Conservation (phyloP, 1,284 basidiomycete genomes). For the Apiotrichum domesticum region DNA sequence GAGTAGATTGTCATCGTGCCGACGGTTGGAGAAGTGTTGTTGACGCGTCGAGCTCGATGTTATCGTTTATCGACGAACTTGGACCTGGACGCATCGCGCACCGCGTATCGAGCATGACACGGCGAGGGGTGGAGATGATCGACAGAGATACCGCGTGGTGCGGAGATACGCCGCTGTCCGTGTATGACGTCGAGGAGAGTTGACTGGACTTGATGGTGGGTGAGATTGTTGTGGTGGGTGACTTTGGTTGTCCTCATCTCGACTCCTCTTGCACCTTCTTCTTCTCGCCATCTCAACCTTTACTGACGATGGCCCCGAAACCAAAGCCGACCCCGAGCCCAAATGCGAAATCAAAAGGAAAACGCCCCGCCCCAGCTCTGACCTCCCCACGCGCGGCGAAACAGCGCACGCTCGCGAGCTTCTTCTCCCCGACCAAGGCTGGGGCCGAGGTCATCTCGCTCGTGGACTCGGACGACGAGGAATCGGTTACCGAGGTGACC, state of each 20-base stretch:
- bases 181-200: conserved; percentile 6
- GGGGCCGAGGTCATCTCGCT: conserved; percentile 21
- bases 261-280: no score
- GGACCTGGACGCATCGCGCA: no score
- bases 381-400: background rate
- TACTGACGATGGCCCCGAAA: conserved; percentile 5
- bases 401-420: conserved; percentile 30
- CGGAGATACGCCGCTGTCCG: background rate
- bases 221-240: no score
- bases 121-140: background rate
- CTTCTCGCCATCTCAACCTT: no score
- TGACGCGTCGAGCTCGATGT: no score
- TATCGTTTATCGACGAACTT: no score
- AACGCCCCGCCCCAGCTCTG: no score
- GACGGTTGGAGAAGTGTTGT: no score
- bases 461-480: conserved; percentile 31
- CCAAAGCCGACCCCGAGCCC: background rate
- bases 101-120: no score
- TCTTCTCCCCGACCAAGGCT: conserved; percentile 36
- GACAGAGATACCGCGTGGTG: background rate
- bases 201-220: background rate
- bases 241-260: no score
- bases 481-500: background rate
- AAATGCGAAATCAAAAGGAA: conserved; percentile 2
- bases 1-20: conserved; percentile 70